Conservation (phyloP, 2,329 filamentous ascomycete genomes). For the Fusarium mundagurra region DNA sequence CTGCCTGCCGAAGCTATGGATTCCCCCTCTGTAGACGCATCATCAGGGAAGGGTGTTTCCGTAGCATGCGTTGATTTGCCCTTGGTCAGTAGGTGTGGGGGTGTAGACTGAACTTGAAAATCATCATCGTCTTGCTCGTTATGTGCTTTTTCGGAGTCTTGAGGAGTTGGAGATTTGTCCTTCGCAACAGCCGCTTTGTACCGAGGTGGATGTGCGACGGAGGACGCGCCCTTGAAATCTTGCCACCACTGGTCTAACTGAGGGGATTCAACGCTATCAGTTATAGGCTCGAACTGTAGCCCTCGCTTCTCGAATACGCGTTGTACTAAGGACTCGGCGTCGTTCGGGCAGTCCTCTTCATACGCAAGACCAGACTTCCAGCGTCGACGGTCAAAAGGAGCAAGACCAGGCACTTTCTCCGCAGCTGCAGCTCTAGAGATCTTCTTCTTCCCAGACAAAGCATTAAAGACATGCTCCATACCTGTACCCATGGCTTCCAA, state of each 20-base stretch:
- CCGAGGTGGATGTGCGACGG: conserved; percentile 32
- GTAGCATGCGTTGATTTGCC: conserved; percentile 33
- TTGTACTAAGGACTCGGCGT: conserved; percentile 51
- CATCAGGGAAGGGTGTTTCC: conserved; percentile 32
- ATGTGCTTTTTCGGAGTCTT: conserved; percentile 33
- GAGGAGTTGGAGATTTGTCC: conserved; percentile 17
- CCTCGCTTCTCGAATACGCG: conserved; percentile 53
- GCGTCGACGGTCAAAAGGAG: conserved; percentile 54
- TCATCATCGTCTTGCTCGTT: conserved; percentile 57
- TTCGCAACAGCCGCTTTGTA: conserved; percentile 8
- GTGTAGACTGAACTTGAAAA: conserved; percentile 62
- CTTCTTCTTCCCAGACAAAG: conserved; percentile 59
- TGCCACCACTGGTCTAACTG: conserved; percentile 62
- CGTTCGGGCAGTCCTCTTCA: conserved; percentile 41
- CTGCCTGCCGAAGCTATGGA: conserved; percentile 6
- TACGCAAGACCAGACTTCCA: conserved; percentile 50
- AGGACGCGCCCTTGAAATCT: conserved; percentile 49
- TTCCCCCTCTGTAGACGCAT: conserved; percentile 48
- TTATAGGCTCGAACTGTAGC: conserved; percentile 44
- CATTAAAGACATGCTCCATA: conserved; percentile 63
- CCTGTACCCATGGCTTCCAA: conserved; percentile 61
- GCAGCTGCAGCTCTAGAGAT: conserved; percentile 56
- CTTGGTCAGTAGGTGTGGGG: conserved; percentile 49
- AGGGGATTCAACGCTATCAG: conserved; percentile 47
- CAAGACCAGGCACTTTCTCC: conserved; percentile 62